These are phyloP conservation scores for Tricholoma saponaceum DNA, from an alignment of 768 basidiomycete species.

Conservation along the genomic window DNA sequence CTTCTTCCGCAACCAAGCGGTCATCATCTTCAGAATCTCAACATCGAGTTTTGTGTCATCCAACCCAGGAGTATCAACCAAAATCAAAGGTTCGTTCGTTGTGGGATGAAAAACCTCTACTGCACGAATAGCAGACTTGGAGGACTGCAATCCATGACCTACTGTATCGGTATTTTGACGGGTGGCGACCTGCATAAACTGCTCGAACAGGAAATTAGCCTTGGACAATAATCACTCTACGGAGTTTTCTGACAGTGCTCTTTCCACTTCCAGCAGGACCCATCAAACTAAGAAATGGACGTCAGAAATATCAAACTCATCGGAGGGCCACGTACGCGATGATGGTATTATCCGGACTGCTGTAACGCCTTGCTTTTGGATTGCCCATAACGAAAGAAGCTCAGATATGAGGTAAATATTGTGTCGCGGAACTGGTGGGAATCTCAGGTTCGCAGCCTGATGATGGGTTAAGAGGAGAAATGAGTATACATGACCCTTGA, in stretches of 20 bases:
- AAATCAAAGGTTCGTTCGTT: background rate
- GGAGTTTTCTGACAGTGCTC: background rate
- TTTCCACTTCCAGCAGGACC: background rate
- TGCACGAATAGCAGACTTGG: background rate
- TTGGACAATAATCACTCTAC: background rate
- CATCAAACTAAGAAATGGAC: background rate
- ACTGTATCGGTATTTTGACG: background rate
- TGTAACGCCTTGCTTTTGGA: background rate
- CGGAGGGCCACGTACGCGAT: background rate
- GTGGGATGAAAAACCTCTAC: background rate
- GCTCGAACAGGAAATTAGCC: background rate
- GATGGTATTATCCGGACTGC: background rate
- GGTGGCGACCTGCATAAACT: background rate
- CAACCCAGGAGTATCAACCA: constrained; percentile 1
- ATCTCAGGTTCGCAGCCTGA: background rate
- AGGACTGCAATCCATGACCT: background rate
- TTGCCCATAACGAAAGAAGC: background rate
- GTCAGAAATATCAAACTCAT: background rate
- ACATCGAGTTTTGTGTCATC: background rate
- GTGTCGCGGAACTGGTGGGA: background rate
- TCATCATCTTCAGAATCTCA: background rate
- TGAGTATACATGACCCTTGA: background rate
- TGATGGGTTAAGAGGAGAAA: background rate
- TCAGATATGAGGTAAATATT: background rate
- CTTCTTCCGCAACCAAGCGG: background rate